Base-by-base conservation (phyloP, 2,329 filamentous ascomycete species). In the Talaromyces sp. region DNA sequence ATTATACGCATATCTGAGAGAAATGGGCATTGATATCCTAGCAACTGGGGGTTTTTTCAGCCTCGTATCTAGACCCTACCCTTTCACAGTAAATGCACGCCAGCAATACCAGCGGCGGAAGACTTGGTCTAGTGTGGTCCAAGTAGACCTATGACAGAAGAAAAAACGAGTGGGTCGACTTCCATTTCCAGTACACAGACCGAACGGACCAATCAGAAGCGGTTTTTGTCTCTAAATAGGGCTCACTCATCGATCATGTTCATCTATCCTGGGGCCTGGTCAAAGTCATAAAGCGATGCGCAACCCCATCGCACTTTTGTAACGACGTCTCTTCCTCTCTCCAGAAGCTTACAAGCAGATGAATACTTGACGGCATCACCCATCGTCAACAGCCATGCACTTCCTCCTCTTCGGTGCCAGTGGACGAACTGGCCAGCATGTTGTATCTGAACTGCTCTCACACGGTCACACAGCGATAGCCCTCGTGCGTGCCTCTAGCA, bases 361-460 rank as follows among this genome's bases (percentile, higher is more conserved):
- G 60, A 62, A 10, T 11, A 41, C 19, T 27, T 11, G 19, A 19
- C 49, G 49, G 49, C 27, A 19, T 33, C 17, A 1, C 27, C 10
- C 15, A n/a, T 52, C 31, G 31, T 54, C 31, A 54, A 19, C 13
- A 22, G 22, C 35, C 19, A 62, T 62, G 60, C 47, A 62, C 43
- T 54, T 62, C 35, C 60, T 62, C 60, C 60, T 62, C 22, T 22
- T 62, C 8, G 60, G 47, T 10, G 60, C 60, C 35, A 62, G 33
- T 62, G 60, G 47, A 43, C 60, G 47, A 17, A 54, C 35, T 25
- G 47, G 60, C 35, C 45, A 62, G 60, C 60, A 54, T 35, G 60
- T 62, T 22, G 47, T 54, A 54, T 62, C 60, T 54, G 47, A 54
- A 54, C 22, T 62, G 19, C 60, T 62, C 22, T 52, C 60, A 15